A percentile compares a stretch with the other conserved stretches of the same genome.
phyloP scores from a whole-genome alignment of 768 basidiomycete species.

The Tulasnella sp. region DNA sequence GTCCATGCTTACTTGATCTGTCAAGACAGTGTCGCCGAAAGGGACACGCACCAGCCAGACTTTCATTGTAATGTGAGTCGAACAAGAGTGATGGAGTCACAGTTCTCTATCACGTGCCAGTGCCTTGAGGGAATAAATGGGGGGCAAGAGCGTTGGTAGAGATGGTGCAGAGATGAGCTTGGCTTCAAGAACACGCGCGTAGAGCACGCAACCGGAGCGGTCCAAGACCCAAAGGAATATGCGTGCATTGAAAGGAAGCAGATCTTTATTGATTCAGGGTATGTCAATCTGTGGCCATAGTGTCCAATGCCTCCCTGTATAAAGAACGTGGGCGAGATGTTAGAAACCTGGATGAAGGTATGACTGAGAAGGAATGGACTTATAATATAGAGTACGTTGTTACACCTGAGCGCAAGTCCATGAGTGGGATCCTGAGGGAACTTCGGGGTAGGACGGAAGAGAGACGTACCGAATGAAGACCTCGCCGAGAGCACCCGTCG shows the following conservation, averaged over 20 bases:
- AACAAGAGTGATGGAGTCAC: neutral
- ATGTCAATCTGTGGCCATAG: neutral
- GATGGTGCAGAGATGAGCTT: neutral
- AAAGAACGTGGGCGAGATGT: constrained; percentile 22
- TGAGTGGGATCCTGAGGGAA: neutral
- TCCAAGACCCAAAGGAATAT: no score
- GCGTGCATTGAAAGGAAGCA: neutral
- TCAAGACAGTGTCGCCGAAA: neutral
- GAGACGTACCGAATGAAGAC: constrained; percentile 90
- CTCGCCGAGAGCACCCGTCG: constrained; percentile 93
- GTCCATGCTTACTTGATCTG: neutral
- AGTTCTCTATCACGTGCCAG: neutral
- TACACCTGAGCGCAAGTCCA: constrained; percentile 45
- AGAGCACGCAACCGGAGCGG: neutral
- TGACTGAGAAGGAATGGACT: constrained; percentile 33
- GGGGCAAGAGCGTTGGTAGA: neutral
- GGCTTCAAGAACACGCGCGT: neutral
- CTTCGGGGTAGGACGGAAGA: neutral
- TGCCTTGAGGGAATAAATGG: neutral
- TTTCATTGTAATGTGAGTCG: neutral
- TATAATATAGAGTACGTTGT: constrained; percentile 94
- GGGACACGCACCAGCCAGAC: constrained; percentile 2
- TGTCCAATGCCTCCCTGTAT: constrained; percentile 60
- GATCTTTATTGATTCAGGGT: neutral
- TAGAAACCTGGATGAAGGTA: neutral